phyloP scores from a whole-genome alignment of 108 stramenopile genomes.

The Fragilariopsis cylindrus region DNA sequence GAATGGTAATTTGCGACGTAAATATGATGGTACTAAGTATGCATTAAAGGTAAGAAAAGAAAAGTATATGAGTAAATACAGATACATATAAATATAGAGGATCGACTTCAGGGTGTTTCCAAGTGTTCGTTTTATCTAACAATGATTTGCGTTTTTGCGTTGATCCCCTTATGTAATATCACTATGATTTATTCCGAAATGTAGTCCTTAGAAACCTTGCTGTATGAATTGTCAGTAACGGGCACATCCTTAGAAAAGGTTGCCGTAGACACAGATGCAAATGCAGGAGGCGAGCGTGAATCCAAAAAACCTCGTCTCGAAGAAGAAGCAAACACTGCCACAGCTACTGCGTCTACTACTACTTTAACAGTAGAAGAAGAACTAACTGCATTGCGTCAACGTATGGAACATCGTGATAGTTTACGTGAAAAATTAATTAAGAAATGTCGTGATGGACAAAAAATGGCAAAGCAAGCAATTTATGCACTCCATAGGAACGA shows the following conservation, averaged over 20 bases:
- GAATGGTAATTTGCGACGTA: conserved; percentile 89
- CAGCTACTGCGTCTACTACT: neutral
- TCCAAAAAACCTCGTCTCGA: neutral
- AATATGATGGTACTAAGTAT: conserved; percentile 90
- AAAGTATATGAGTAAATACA: neutral
- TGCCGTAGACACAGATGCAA: neutral
- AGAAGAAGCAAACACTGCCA: conserved; percentile 1
- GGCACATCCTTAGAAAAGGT: conserved; percentile 20
- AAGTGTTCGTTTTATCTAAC: neutral
- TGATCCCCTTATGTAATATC: neutral
- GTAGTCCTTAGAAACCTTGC: conserved; percentile 71
- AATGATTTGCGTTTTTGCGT: neutral
- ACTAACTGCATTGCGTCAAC: conserved; percentile 58
- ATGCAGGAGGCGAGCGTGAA: conserved; percentile 7
- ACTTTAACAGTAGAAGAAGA: conserved; percentile 37
- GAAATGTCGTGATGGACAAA: conserved; percentile 87
- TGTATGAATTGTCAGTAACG: conserved; percentile 85
- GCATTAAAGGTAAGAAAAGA: conserved; percentile 40
- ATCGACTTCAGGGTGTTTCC: too few relatives aligned
- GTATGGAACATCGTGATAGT: conserved; percentile 82
- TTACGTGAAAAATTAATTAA: conserved; percentile 89
- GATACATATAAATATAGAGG: neutral
- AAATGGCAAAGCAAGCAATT: conserved; percentile 91
- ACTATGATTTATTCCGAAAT: neutral
- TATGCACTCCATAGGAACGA: conserved; percentile 90